These are phyloP conservation scores for Fusarium continuum DNA, from an alignment of 2,329 filamentous ascomycete species.

Conservation along the genomic window DNA sequence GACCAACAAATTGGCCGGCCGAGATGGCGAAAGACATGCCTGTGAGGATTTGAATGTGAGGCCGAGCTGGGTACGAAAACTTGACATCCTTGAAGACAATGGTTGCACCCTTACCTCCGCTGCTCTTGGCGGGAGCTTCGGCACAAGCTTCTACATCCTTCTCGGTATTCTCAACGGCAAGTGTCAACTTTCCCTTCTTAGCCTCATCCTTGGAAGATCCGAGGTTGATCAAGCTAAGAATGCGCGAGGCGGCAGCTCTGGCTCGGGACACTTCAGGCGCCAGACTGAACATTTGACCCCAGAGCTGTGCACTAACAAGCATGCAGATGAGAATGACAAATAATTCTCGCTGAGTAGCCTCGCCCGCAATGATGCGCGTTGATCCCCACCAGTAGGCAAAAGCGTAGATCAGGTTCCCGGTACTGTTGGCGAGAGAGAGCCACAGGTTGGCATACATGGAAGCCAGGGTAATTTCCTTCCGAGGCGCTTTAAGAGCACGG, in stretches of 20 bases:
- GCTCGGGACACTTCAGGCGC: constrained; percentile 79
- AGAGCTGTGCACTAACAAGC: constrained; percentile 76
- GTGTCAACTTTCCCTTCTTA: constrained; percentile 18
- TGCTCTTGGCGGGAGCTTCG: constrained; percentile 39
- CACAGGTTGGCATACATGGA: constrained; percentile 65
- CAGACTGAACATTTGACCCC: constrained; percentile 78
- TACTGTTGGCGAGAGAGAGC: constrained; percentile 67
- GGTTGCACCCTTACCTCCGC: constrained; percentile 51
- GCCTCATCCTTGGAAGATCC: constrained; percentile 46
- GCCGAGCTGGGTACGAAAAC: constrained; percentile 73
- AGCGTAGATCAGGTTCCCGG: constrained; percentile 75
- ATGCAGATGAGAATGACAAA: constrained; percentile 78
- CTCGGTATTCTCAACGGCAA: constrained; percentile 21
- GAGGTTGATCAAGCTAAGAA: constrained; percentile 61
- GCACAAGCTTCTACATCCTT: constrained; percentile 53
- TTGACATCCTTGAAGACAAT: constrained; percentile 67
- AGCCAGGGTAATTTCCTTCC: constrained; percentile 62
- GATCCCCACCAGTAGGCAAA: constrained; percentile 85
- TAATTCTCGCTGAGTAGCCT: constrained; percentile 73
- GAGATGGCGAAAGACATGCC: constrained; percentile 65
- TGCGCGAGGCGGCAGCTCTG: constrained; percentile 66
- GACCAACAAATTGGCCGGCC: constrained; percentile 68
- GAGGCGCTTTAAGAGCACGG: constrained; percentile 58
- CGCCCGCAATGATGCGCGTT: constrained; percentile 72
- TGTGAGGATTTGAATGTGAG: constrained; percentile 65